These are phyloP conservation scores for Xylariaceae sp. DNA, from an alignment of 2,329 filamentous ascomycete species.

Conservation along the genomic window DNA sequence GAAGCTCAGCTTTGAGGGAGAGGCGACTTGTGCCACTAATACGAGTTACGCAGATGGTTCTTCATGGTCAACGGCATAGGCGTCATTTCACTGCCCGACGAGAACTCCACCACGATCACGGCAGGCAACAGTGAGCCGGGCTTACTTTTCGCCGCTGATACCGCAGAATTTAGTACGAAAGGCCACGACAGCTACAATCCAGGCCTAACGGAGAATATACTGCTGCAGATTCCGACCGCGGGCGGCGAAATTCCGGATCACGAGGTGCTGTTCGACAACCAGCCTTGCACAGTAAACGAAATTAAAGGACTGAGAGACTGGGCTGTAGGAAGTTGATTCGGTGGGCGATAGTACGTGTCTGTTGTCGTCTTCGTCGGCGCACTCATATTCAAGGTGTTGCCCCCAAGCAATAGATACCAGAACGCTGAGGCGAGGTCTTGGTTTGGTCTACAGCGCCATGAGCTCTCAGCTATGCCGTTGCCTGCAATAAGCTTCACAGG, in stretches of 20 bases:
- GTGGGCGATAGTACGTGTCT: too few relatives aligned
- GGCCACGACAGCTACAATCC: constrained; percentile 9
- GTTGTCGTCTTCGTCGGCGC: too few relatives aligned
- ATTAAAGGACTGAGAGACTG: constrained; percentile 10
- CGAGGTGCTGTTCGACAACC: constrained; percentile 20
- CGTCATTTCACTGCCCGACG: constrained; percentile 35
- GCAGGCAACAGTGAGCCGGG: constrained; percentile 33
- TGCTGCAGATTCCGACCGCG: constrained; percentile 7
- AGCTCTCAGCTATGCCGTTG: too few relatives aligned
- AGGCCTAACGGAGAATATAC: constrained; percentile 5
- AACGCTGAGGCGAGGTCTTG: too few relatives aligned
- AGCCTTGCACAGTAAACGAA: constrained; percentile 29
- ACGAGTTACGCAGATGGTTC: constrained; percentile 22
- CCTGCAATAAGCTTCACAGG: too few relatives aligned
- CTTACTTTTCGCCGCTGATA: constrained; percentile 37
- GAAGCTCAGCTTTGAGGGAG: background rate
- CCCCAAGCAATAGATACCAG: too few relatives aligned
- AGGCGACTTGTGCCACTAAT: background rate
- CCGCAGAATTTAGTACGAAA: constrained; percentile 17
- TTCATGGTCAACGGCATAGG: constrained; percentile 34
- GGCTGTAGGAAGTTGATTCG: too few relatives aligned
- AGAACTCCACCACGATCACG: constrained; percentile 26
- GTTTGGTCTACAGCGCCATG: too few relatives aligned
- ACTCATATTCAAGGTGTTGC: too few relatives aligned
- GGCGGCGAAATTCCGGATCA: constrained; percentile 7